phyloP scores from a whole-genome alignment of 2,329 filamentous ascomycete genomes.

The Orbilia brochopaga region DNA sequence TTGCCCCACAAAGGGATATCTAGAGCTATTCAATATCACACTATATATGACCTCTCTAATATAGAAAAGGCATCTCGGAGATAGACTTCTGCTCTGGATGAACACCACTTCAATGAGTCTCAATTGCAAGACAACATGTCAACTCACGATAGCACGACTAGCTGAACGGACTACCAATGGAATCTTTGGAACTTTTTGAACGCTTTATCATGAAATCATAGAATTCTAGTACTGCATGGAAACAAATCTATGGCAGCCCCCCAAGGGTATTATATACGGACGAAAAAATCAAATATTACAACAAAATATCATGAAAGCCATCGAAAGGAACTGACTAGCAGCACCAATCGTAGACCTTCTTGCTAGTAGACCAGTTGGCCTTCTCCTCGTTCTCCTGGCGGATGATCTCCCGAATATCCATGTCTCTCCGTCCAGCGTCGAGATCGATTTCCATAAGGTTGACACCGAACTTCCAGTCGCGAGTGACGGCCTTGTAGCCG shows the following conservation, averaged over 20 bases:
- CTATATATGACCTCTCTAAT: no score
- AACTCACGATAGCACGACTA: no score
- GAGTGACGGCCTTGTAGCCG: conserved; percentile 69
- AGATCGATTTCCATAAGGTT: conserved; percentile 67
- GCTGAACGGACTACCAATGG: no score
- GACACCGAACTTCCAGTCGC: conserved; percentile 65
- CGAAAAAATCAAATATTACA: conserved; percentile 8
- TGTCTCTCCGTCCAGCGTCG: conserved; percentile 64
- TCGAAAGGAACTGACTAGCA: conserved; percentile 22
- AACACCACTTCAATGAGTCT: no score
- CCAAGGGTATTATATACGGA: background rate
- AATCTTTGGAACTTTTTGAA: background rate
- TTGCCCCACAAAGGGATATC: no score
- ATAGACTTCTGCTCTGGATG: no score
- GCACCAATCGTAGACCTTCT: conserved; percentile 39
- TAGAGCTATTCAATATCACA: no score
- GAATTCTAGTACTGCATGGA: background rate
- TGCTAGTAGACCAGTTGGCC: conserved; percentile 34
- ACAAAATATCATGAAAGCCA: conserved; percentile 11
- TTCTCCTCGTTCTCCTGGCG: conserved; percentile 48
- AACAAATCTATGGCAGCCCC: background rate
- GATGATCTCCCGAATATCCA: conserved; percentile 39
- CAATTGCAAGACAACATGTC: no score
- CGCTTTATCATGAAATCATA: background rate
- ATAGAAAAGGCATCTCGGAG: no score